These are phyloP conservation scores for Sporobolus alterniflorus DNA, from an alignment of 202 grass and related monocot genomes.

Conservation along the genomic window DNA sequence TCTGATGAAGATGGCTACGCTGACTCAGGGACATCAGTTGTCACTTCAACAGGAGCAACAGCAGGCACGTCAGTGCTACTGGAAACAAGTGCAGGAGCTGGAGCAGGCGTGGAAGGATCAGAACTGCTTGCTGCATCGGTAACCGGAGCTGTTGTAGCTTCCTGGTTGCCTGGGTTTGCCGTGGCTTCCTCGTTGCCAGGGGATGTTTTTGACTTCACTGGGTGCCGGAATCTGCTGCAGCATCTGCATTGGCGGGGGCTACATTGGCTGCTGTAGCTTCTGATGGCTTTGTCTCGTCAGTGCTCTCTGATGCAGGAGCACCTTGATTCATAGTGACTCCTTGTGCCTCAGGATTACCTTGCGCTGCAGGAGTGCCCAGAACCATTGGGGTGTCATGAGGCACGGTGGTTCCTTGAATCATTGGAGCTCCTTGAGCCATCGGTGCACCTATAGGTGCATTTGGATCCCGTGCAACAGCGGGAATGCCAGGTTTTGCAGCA, in stretches of 20 bases:
- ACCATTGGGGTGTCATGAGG: constrained; percentile 20
- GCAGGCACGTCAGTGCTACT: constrained; percentile 5
- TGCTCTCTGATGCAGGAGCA: constrained; percentile 8
- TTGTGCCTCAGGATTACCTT: constrained; percentile 17
- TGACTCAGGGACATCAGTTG: background rate
- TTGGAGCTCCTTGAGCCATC: constrained; percentile 48
- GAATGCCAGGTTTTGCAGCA: constrained; percentile 40
- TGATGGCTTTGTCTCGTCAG: constrained; percentile 24
- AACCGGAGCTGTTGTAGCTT: constrained; percentile 18
- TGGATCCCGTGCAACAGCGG: constrained; percentile 36
- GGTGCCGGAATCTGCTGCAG: background rate
- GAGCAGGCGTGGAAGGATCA: constrained; percentile 10
- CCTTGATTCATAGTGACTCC: constrained; percentile 12
- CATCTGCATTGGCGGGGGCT: constrained; percentile 6
- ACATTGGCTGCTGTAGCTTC: background rate
- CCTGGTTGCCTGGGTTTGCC: constrained; percentile 5
- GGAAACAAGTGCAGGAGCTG: constrained; percentile 26
- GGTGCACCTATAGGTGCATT: constrained; percentile 58
- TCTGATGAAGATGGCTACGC: constrained; percentile 38
- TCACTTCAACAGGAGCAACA: constrained; percentile 21
- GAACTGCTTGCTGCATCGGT: constrained; percentile 22
- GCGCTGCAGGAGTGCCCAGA: constrained; percentile 13
- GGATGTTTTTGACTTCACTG: background rate
- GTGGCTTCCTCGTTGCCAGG: constrained; percentile 10
- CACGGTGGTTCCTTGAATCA: constrained; percentile 28